Base-by-base conservation (phyloP, 2,329 filamentous ascomycete species). In the Alternaria panax region DNA sequence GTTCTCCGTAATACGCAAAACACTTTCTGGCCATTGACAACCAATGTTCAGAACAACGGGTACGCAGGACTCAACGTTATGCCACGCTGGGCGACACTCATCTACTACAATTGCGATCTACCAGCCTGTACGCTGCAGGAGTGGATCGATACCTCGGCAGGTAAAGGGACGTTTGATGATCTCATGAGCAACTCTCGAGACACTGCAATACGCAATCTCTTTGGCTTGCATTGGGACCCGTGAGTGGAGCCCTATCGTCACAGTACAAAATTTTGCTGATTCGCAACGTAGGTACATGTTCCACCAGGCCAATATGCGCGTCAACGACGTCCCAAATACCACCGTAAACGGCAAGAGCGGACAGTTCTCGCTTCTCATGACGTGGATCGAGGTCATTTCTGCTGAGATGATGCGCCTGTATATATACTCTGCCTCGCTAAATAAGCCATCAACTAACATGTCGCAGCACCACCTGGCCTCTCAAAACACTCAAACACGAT, bases 61-160 rank as follows among this genome's bases (percentile, higher is more conserved):
- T 86, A 83, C 63, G 82, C 76, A 41, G 86, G 87, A 1, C 79
- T 87, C 40, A 81, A 81, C 58, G 80, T 88, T 50, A 84, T 86
- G 69, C 86, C 85, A 5, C 84, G 87, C 45, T 89, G 83, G 83
- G 84, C 86, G 1, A 86, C 85, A 3, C 83, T 84, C 41, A 88
- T 89, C 60, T 89, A 88, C 78, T 89, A 86, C 80, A 88, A 89
- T 76, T 88, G 87, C 72, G 83, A 87, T 68, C 81, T 81, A 16
- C 80, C 85, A 2, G 79, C 75, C 22, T 89, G 87, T 70, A 88
- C 86, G 0, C 70, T 83, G 18, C 75, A 82, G 48, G 86, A 89
- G 71, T 89, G 87, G 87, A 86, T 86, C 50, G 79, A 84, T 54
- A 88, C 86, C 2, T 86, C 85, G 4, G 81, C 72, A 24, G 85